Percentiles rank a stretch among this genome's conserved stretches.
These are phyloP conservation scores for Closterium sp. DNA, from an alignment of 139 green algal genomes.

Conservation along the genomic window DNA sequence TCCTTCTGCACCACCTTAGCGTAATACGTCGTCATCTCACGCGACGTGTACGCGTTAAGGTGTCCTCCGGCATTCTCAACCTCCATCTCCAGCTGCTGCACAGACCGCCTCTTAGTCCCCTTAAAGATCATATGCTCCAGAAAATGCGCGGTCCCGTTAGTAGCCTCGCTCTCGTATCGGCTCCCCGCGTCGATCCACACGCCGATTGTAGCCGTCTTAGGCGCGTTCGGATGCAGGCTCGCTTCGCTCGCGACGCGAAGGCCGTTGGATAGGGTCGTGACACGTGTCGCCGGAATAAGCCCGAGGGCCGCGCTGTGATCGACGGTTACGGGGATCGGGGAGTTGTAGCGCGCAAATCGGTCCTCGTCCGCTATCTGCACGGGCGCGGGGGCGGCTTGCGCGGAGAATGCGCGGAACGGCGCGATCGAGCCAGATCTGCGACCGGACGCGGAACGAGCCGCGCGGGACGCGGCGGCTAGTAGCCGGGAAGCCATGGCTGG, in stretches of 20 bases:
- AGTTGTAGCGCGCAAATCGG: constrained; percentile 41
- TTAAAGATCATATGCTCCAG: constrained; percentile 99
- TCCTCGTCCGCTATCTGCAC: constrained; percentile 17
- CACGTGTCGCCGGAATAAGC: constrained; percentile 60
- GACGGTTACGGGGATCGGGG: constrained; percentile 26
- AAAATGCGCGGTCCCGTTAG: constrained; percentile 96
- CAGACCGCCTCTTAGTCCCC: constrained; percentile 74
- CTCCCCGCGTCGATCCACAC: constrained; percentile 98
- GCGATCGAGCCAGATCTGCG: not conserved
- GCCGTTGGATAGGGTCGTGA: constrained; percentile 89
- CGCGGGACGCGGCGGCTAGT: constrained; percentile 2
- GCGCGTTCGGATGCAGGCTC: constrained; percentile 77
- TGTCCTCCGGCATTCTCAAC: constrained; percentile 98
- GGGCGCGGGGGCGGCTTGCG: constrained; percentile 12
- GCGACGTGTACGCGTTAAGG: constrained; percentile 96
- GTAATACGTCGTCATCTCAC: constrained; percentile 96
- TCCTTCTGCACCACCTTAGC: constrained; percentile 85
- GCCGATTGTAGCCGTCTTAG: constrained; percentile 88
- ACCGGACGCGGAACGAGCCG: not conserved
- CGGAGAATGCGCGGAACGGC: not conserved
- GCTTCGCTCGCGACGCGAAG: constrained; percentile 89
- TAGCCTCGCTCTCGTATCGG: constrained; percentile 69
- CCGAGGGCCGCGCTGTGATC: constrained; percentile 18
- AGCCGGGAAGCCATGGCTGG: constrained; percentile 15
- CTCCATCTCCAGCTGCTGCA: constrained; percentile 86